Percentiles rank a stretch among this genome's conserved stretches.
These are phyloP conservation scores for Polygonum aviculare DNA, from an alignment of 148 eudicot genomes.

Conservation along the genomic window DNA sequence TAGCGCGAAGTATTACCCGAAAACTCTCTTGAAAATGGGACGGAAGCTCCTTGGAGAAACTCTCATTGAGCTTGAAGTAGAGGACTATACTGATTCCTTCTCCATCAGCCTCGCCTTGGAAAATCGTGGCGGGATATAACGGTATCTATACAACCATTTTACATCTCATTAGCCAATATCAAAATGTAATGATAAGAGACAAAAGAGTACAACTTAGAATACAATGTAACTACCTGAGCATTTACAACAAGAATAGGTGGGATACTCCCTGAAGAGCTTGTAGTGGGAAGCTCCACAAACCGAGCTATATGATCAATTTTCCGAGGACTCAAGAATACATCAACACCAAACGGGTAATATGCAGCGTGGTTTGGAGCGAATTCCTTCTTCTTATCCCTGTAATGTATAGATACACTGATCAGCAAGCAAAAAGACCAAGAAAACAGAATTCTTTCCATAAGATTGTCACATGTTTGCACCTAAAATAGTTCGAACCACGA, in stretches of 20 bases:
- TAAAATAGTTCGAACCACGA: conserved; percentile 69
- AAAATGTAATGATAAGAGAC: background rate
- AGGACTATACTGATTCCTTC: conserved; percentile 85
- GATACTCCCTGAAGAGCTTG: conserved; percentile 28
- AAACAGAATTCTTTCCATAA: too few species aligned
- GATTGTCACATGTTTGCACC: conserved; percentile 24
- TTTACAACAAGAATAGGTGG: conserved; percentile 73
- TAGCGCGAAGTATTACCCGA: conserved; percentile 30
- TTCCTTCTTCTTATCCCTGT: conserved; percentile 70
- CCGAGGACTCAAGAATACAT: conserved; percentile 48
- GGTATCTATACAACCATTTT: conserved; percentile 42
- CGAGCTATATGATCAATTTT: conserved; percentile 84
- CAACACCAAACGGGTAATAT: conserved; percentile 68
- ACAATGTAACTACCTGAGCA: conserved; percentile 43
- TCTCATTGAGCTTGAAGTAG: conserved; percentile 68
- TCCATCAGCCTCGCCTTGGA: conserved; percentile 66
- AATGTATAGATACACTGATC: background rate
- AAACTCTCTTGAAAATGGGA: conserved; percentile 62
- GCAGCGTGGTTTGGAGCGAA: conserved; percentile 49
- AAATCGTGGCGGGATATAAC: conserved; percentile 65
- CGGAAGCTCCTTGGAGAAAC: conserved; percentile 49
- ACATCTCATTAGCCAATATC: background rate
- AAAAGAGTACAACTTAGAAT: background rate
- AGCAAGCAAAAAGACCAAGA: background rate
- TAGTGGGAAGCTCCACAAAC: conserved; percentile 65